Evolutionary conservation across 2,329 filamentous ascomycete species (phyloP).

Genomic region (Colletotrichum tofieldiae): DNA sequence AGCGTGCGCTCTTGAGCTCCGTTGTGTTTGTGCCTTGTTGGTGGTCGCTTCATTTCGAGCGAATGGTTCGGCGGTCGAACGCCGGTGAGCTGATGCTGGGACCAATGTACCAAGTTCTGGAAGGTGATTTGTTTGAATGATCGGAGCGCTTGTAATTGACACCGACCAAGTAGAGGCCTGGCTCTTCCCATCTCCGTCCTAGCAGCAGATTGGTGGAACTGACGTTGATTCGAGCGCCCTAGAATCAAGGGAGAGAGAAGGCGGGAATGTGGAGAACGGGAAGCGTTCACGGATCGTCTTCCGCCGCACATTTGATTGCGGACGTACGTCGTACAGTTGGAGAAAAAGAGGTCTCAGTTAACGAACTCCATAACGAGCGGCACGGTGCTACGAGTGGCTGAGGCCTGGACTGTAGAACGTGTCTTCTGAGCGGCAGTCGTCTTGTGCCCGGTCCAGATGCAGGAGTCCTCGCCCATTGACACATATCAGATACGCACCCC

Average conservation of each 20-base stretch:
- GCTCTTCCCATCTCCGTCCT: conserved; percentile 21
- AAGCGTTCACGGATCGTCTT: conserved; percentile 42
- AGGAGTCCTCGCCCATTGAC: conserved; percentile 10
- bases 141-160: conserved; percentile 20
- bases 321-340: conserved; percentile 16
- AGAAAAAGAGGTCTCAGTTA: conserved; percentile 24
- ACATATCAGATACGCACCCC: conserved; percentile 8
- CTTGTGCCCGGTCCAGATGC: conserved; percentile 14
- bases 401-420: conserved; percentile 23
- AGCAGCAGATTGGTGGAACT: conserved; percentile 41
- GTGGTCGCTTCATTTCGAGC: conserved; percentile 25
- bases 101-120: conserved; percentile 34
- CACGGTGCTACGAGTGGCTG: conserved; percentile 18
- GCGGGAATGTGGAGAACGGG: conserved; percentile 39
- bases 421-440: background rate
- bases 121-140: conserved; percentile 25
- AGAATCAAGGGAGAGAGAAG: conserved; percentile 25
- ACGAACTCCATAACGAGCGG: conserved; percentile 2
- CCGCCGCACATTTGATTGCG: conserved; percentile 38
- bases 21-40: background rate
- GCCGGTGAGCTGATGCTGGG: conserved; percentile 14
- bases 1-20: background rate
- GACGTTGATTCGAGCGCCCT: conserved; percentile 25
- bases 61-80: background rate
- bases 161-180: conserved; percentile 12